These are phyloP conservation scores for Candida tammaniensis DNA, from an alignment of 805 yeast genomes.

Conservation along the genomic window DNA sequence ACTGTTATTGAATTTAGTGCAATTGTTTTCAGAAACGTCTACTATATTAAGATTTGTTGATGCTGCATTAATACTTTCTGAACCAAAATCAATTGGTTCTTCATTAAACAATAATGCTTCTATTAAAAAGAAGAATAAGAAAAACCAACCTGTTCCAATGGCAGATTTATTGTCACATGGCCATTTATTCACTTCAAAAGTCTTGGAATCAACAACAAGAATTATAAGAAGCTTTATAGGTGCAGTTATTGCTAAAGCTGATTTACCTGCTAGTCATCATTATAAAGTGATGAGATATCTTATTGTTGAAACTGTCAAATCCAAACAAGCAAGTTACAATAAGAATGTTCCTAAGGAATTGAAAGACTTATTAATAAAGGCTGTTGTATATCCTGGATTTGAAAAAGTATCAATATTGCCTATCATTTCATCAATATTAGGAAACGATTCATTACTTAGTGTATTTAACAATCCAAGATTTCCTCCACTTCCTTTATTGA, in stretches of 20 bases:
- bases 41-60: conserved; percentile 57
- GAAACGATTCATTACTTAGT: conserved; percentile 50
- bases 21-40: conserved; percentile 47
- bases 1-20: conserved; percentile 31
- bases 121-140: conserved; percentile 37
- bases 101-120: conserved; percentile 8
- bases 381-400: conserved; percentile 69
- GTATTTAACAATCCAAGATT: conserved; percentile 73
- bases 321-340: conserved; percentile 17
- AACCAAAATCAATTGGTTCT: conserved; percentile 26
- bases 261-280: conserved; percentile 62
- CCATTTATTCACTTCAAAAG: conserved; percentile 47
- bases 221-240: conserved; percentile 47
- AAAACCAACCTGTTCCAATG: conserved; percentile 45
- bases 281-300: conserved; percentile 47
- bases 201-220: conserved; percentile 34
- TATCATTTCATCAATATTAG: conserved; percentile 54
- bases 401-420: conserved; percentile 69
- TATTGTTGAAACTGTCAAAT: conserved; percentile 32
- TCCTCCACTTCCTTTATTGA: conserved; percentile 46
- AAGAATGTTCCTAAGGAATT: conserved; percentile 32
- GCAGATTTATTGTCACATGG: conserved; percentile 70
- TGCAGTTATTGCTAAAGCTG: conserved; percentile 44
- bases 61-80: conserved; percentile 43
- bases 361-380: conserved; percentile 38